Evolutionary conservation across 345 rosid genomes (phyloP).

Genomic region (Corchorus olitorius): DNA sequence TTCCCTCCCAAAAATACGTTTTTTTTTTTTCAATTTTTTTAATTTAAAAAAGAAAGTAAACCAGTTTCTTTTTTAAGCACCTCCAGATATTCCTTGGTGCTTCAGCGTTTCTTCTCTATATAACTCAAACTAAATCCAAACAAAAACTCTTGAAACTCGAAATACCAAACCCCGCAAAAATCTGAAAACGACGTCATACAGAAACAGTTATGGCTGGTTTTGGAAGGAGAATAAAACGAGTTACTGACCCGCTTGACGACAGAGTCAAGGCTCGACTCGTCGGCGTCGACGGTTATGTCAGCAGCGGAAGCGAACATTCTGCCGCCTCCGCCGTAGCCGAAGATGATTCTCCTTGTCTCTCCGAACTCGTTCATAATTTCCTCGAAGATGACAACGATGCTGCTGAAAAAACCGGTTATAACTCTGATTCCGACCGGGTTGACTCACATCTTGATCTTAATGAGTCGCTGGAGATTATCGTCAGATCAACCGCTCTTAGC

Average conservation of each 20-base stretch:
- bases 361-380: constrained; percentile 76
- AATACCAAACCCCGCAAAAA: neutral
- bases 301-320: constrained; percentile 87
- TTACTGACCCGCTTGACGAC: constrained; percentile 61
- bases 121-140: neutral
- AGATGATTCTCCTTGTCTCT: constrained; percentile 67
- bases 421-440: constrained; percentile 49
- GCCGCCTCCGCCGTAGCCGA: constrained; percentile 5
- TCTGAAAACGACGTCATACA: neutral
- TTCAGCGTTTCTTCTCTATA: neutral
- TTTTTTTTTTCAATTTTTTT: neutral
- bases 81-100: neutral
- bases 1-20: constrained; percentile 17
- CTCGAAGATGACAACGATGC: constrained; percentile 47
- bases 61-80: neutral
- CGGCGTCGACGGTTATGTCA: constrained; percentile 42
- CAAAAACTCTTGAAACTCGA: neutral
- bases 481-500: constrained; percentile 10
- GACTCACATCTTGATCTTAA: constrained; percentile 36
- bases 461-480: constrained; percentile 38
- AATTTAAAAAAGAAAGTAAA: neutral
- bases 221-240: constrained; percentile 50
- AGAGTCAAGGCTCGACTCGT: constrained; percentile 67
- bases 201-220: constrained; percentile 34
- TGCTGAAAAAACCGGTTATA: constrained; percentile 20